Percentiles rank a stretch among this genome's conserved stretches.
Conservation (phyloP, 1,139 yeast species). For the Trichomonascaceae sp. region DNA sequence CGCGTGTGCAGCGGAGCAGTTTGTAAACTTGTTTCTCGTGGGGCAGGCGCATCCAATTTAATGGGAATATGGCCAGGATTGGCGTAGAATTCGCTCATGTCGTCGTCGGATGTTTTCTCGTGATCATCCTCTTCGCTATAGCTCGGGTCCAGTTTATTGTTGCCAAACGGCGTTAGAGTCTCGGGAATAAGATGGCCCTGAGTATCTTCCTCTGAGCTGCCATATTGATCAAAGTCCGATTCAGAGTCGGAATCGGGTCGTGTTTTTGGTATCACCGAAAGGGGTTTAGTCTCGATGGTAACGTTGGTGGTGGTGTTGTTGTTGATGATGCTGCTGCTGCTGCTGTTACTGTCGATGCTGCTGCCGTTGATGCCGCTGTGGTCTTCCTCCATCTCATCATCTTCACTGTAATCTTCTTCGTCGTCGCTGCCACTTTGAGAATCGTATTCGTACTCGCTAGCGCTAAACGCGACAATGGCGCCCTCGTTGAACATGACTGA, state of each 20-base stretch:
- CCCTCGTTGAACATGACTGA: no score
- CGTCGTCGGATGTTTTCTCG: conserved; percentile 1
- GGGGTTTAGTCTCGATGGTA: neutral
- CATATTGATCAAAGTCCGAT: conserved; percentile 3
- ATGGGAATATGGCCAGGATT: neutral
- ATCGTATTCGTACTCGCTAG: conserved; percentile 22
- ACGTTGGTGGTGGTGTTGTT: no score
- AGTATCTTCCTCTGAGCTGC: conserved; percentile 1
- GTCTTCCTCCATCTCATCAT: conserved; percentile 7
- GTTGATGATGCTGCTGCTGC: no score
- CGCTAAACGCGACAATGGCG: no score
- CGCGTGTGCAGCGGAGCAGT: no score
- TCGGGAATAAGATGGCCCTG: no score
- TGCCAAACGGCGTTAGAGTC: no score
- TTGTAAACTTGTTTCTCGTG: no score
- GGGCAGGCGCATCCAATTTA: neutral
- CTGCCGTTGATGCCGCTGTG: neutral
- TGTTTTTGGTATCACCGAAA: neutral
- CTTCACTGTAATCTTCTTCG: conserved; percentile 10
- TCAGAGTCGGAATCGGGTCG: conserved; percentile 1
- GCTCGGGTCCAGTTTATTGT: no score
- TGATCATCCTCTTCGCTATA: no score
- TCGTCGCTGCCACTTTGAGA: no score
- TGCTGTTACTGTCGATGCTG: no score
- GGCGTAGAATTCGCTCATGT: neutral